Evolutionary conservation across 306 rosid genomes (phyloP), one percentile per base, ranked within the genome.

Genomic region (Dalbergia cultrata): DNA sequence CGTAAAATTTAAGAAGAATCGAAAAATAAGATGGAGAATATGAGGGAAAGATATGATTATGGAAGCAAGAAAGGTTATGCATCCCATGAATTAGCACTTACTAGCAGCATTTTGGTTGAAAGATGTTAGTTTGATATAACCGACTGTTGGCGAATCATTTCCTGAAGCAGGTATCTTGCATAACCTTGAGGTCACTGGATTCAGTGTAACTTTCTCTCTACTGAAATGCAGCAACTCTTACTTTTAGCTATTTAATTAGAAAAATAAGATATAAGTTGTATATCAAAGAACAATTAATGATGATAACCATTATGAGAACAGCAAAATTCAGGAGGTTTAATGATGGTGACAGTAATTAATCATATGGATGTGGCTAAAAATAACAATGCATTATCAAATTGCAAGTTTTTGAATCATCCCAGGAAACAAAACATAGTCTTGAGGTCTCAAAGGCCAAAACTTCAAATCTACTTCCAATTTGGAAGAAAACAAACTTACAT

Each of bases 81-180:
- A 54, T 22, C 26, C 34, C 35, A 75, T 53, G 79, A 78, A 50
- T 34, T 53, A 67, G 81, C 35, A 76, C 93, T 87, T 86, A 93
- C 98, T 89, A 56, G 97, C 87, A 80, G 99, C 89, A 34, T 93
- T 95, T 90, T 90, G 94, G 86, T 88, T 93, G 91, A 95, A 95
- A 8, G 98, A 47, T 69, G 98, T 74, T 83, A 95, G 85, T 82
- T 95, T 93, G 80, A 95, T 95, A 85, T 95, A 95, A 53, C 99
- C 99, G 80, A 95, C 75, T 65, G 81, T 85, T 14, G 96, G 90
- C 63, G 94, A 89, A 58, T 83, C 88, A 71, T 85, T 81, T 85
- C 94, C 98, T 44, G 89, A 80, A 52, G 86, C 86, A 73, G 97
- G 93, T 68, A 91, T 73, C 82, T 86, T 81, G 88, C 99, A 93